Evolutionary conservation across 1,139 yeast genomes (phyloP), one percentile per base, ranked within the genome.

Genomic region (Neolecta irregularis): DNA sequence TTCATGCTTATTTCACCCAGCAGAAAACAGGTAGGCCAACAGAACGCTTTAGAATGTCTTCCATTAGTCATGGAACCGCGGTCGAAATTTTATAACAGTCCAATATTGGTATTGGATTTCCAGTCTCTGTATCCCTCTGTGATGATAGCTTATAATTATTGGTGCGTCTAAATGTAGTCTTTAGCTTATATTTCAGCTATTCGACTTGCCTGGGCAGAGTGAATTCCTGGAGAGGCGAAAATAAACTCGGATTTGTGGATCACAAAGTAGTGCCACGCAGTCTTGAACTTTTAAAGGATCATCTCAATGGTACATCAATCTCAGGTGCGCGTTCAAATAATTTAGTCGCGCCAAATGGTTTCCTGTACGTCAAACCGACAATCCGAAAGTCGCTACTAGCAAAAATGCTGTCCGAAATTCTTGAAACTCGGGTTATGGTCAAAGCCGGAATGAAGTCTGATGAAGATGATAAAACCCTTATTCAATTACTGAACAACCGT

Each of bases 41-140:
- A 85, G 65, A 74, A 74, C 47, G 78, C 96, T 0, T 58, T 88
- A 32, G 94, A 83, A 48, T 77, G 83, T 44, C 70, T 88, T 6
- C 94, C 98, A 0, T 60, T 88, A 39, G 80, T 88, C 3, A 71
- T 88, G 83, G 98, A 88, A 50, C 98, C 98, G 0, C 70, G 70
- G 28, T 72, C 93, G 4, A 72, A 71, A 28, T 79, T 75, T 46
- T 88, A 83, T 54, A 81, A 80, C 41, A 77, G 91, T 34, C 98
- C 98, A 0, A 61, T 88, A 33, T 67, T 85, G 8, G 96, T 88
- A 0, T 57, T 88, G 20, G 98, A 88, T 53, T 88, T 88, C 49
- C 95, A 88, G 49, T 81, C 96, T 0, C 62, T 88, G 38, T 88
- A 88, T 49, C 98, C 98, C 0, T 83, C 96, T 0, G 67, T 88